Base-by-base conservation (phyloP, 2,329 filamentous ascomycete species). In the Diaporthe australafricana region DNA sequence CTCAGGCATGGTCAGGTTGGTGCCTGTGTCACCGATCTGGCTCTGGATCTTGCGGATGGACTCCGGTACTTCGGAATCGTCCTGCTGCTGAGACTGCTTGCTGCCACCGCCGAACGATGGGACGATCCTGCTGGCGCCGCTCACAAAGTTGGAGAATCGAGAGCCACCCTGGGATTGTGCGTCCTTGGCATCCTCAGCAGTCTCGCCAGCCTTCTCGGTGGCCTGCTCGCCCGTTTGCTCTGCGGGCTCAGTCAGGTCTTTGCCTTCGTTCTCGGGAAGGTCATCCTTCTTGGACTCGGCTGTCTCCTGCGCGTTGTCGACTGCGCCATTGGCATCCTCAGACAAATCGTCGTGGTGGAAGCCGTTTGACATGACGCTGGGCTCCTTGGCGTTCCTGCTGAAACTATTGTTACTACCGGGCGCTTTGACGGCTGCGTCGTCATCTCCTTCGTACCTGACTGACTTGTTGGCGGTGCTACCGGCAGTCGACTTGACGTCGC, bases 191-290 rank as follows among this genome's bases (percentile, higher is more conserved):
- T 53, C 47, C 17, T 71, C 53, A 16, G 52, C 57, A 6, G 32
- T 17, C 45, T 52, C 47, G 17, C 42, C 40, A 14, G 22, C 45
- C 55, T 42, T 66, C 47, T 68, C 57, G 32, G 68, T 69, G 20
- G 68, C 70, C 4, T 73, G 48, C 25, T 74, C 62, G 14, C 63
- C 72, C 11, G 67, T 69, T 7, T 70, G 53, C 17, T 75, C 75
- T 32, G 57, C 75, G 12, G 75, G 73, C 55, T 72, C 70, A 47
- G 56, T 74, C 68, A 70, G 68, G 47, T 75, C 72, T 60, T 74
- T 74, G 45, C 76, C 76, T 45, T 76, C 71, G 53, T 75, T 68
- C 56, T 74, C 74, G n/a, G 74, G 71, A 12, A 72, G 50, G 25
- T 73, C 67, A 35, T 63, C 55, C 52, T 60, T 68, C 40, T 70